Conservation (phyloP, 495 filamentous ascomycete species). For the Cryomyces minteri region DNA sequence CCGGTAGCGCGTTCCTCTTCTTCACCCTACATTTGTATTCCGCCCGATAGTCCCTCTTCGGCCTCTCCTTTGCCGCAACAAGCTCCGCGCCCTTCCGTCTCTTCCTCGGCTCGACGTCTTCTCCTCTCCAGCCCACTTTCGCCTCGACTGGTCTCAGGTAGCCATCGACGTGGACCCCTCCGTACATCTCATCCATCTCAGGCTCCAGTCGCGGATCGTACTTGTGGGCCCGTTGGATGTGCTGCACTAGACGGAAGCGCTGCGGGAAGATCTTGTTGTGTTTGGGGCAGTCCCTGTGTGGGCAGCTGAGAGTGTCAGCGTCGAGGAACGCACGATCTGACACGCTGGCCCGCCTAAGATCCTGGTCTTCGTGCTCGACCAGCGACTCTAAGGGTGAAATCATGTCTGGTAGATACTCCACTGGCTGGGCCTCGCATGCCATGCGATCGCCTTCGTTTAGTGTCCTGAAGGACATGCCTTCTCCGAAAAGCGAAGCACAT, state of each 20-base stretch:
- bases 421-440: not conserved
- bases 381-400: not conserved
- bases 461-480: conserved; percentile 41
- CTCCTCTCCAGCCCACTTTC: not conserved
- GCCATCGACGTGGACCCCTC: conserved; percentile 8
- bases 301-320: not conserved
- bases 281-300: not conserved
- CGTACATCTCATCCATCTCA: conserved; percentile 1
- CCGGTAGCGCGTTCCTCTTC: too few relatives aligned
- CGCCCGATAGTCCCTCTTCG: too few relatives aligned
- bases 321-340: not conserved
- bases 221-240: not conserved
- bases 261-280: not conserved
- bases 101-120: not conserved
- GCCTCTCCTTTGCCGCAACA: not conserved
- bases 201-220: not conserved
- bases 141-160: conserved; percentile 5
- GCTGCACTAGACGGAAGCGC: not conserved
- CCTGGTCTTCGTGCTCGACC: not conserved
- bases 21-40: too few relatives aligned
- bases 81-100: not conserved
- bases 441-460: conserved; percentile 5
- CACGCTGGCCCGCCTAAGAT: not conserved
- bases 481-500: conserved; percentile 50
- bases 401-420: not conserved